Evolutionary conservation across 2,329 filamentous ascomycete species (phyloP), one percentile per base, ranked within the genome.

Genomic region (Plectosphaerella sp.): DNA sequence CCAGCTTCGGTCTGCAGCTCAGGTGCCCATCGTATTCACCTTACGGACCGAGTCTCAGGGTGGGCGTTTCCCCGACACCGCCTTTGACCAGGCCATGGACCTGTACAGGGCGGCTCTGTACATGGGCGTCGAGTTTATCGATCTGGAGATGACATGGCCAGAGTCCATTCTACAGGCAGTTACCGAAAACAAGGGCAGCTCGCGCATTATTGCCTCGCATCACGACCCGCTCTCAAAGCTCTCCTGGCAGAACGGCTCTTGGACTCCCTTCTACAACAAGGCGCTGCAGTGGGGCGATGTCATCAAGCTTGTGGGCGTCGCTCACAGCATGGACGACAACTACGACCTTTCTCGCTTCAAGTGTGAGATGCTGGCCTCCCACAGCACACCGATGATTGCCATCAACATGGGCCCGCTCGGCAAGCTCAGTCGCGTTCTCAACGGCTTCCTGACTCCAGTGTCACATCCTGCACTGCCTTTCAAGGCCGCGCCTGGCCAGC

Each of bases 331-430:
- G 45, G 84, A 91, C 54, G 92, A 97, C 71, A 99, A 99, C 67
- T 94, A 89, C 64, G 84, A 88, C 41, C 79, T 97, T 28, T 83
- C 84, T 41, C 82, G 82, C 47, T 99, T 99, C 80, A 92, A 89
- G 73, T 72, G 78, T 20, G 87, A 82, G 73, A 91, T 92, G 71
- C 76, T 83, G 37, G 75, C 79, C 22, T 81, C 88, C 2, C 88
- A 95, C 64, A 78, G 87, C 50, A 84, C 85, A n/a, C 93, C 92
- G 1, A 73, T 99, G 51, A 97, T 99, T 60, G 91, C 89, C 1
- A 88, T 99, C 66, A 99, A 99, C 71, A 97, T 99, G 93, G 92
- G 93, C 28, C 77, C 83, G 47, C 76, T 82, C 24, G 94, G 94
- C 47, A 94, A 96, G 72, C 79, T 97, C 42, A 96, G 91, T 63